Evolutionary conservation across 139 green algal genomes (phyloP).

Genomic region (Deuterostichococcus epilithicus): DNA sequence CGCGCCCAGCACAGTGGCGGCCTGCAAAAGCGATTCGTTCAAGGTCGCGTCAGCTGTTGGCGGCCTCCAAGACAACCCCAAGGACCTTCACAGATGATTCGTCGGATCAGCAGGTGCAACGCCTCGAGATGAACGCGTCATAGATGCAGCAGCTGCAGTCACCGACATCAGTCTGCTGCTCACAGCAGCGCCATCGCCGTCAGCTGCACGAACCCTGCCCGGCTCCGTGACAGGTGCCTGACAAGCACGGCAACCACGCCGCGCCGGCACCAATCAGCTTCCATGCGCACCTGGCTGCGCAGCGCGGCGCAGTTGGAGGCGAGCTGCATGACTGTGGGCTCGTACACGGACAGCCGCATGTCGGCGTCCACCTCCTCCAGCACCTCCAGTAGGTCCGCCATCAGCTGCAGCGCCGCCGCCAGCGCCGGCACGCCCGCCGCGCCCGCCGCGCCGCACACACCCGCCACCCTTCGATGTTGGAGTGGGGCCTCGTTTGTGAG

Average conservation of each 20-base stretch:
- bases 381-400: conserved; percentile 64
- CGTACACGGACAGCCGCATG: conserved; percentile 35
- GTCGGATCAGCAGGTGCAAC: no score
- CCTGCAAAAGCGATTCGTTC: conserved; percentile 33
- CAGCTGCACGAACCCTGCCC: no score
- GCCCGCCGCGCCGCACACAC: not conserved
- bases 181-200: no score
- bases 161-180: no score
- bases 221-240: not conserved
- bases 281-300: conserved; percentile 12
- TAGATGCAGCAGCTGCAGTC: no score
- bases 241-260: not conserved
- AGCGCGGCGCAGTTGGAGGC: conserved; percentile 15
- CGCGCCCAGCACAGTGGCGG: conserved; percentile 56
- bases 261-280: not conserved
- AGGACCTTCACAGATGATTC: no score
- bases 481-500: no score
- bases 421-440: conserved; percentile 31
- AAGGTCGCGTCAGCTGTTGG: no score
- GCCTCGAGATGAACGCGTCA: no score
- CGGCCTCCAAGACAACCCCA: no score
- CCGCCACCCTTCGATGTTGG: not conserved
- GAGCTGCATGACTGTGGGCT: conserved; percentile 15
- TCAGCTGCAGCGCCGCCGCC: conserved; percentile 56
- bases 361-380: conserved; percentile 67